Percentiles rank a stretch among this genome's conserved stretches.
Conservation (phyloP, 805 yeast species). For the Saturnispora kantuleensis region DNA sequence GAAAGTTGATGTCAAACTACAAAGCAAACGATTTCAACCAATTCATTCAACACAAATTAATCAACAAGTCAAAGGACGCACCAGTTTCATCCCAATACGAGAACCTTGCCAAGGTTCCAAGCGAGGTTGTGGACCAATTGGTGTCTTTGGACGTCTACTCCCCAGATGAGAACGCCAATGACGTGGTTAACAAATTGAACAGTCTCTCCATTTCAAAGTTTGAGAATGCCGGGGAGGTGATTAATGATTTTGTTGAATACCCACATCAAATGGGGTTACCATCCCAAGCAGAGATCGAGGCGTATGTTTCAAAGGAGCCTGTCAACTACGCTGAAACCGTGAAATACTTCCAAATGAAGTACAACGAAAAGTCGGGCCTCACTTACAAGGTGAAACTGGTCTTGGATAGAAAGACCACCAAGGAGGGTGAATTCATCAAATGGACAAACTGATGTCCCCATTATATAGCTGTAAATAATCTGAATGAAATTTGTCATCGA, state of each 20-base stretch:
- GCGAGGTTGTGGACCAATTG: constrained; percentile 48
- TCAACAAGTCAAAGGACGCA: constrained; percentile 29
- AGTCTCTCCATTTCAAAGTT: constrained; percentile 31
- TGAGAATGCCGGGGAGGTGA: constrained; percentile 24
- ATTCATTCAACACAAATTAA: constrained; percentile 43
- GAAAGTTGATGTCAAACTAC: constrained; percentile 55
- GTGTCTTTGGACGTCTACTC: constrained; percentile 19
- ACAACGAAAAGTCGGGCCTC: constrained; percentile 51
- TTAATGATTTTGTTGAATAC: constrained; percentile 31
- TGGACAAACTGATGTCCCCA: constrained; percentile 31
- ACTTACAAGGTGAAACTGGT: constrained; percentile 48
- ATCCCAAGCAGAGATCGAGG: constrained; percentile 50
- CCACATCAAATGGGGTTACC: constrained; percentile 75
- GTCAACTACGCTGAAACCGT: constrained; percentile 61
- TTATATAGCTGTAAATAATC: neutral
- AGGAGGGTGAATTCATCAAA: constrained; percentile 34
- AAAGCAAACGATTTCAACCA: constrained; percentile 38
- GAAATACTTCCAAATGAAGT: constrained; percentile 45
- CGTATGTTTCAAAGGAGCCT: constrained; percentile 62
- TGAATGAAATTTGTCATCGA: no score
- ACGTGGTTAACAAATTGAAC: constrained; percentile 18
- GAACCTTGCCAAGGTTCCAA: constrained; percentile 61
- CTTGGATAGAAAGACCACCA: constrained; percentile 46
- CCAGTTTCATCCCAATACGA: constrained; percentile 12
- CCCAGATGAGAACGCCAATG: constrained; percentile 15